Evolutionary conservation across 1,284 basidiomycete genomes (phyloP), one percentile per base, ranked within the genome.

Genomic region (Acaromyces ingoldii): DNA sequence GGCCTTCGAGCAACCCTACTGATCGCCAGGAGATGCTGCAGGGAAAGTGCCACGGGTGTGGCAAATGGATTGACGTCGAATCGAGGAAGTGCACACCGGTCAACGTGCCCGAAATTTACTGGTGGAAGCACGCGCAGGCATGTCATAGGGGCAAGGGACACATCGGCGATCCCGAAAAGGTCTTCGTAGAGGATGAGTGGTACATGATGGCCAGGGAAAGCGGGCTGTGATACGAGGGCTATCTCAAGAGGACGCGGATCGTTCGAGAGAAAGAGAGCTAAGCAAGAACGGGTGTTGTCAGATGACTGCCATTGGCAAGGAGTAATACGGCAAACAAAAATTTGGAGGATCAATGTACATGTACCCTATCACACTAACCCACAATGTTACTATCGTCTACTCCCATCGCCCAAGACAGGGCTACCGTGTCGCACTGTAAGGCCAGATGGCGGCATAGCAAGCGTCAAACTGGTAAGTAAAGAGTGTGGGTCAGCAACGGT

Each of bases 41-140:
- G 31, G 52, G 52, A 24, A n/a, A 39, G 21, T 55, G 52, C 33
- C 52, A 55, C 24, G 25, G n/a, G 17, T 51, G 49, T 25, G 19
- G 36, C 13, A 33, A 33, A 29, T 51, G 41, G 41, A 25, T 51
- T 13, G 41, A 48, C 15, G 25, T 51, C 2, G 25, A 51, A 10
- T 29, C 24, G 19, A 28, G n/a, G 26, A 44, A 43, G 41, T 10
- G 19, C 6, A 39, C 24, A 15, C 13, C 13, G 21, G 49, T 51
- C 21, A 51, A 51, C 17, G 49, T 51, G 49, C 43, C 42, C n/a
- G 49, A 51, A 22, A 50, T 50, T 29, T 51, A 51, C 42, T 51
- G 13, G 13, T 43, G 49, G 40, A 48, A 51, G 42, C 49, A 51
- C 34, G 41, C 43, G 13, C 33, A 21, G 6, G 19, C 17, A 15